Base-by-base conservation (phyloP, 129 eudicot species). In the Oenanthe sinensis region DNA sequence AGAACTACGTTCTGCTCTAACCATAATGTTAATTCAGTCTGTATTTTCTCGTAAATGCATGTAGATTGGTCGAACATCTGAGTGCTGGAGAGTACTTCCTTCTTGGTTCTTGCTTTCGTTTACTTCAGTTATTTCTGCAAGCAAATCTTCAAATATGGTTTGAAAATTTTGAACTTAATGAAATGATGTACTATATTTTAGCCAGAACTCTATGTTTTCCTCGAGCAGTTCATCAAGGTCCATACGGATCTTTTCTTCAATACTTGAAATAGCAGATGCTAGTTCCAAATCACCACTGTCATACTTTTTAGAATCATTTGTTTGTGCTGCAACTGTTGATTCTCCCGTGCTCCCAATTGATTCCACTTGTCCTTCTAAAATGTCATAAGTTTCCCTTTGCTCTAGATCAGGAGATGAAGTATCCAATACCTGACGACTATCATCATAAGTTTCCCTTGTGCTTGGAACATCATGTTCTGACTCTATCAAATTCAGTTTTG, bases 81-180 rank as follows among this genome's bases (percentile, higher is more conserved):
- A 88, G n/a, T 69, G 83, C 19, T 72, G 72, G 37, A 70, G 70
- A n/a, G 19, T 75, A 20, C 33, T n/a, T 60, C 82, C 86, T 15
- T 74, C 83, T 82, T 82, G 82, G 20, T 75, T 81, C 75, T 79
- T 84, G 42, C 79, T 79, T 77, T 84, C 89, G 73, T 74, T 90
- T 55, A 81, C 48, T 65, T 75, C 83, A 8, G 48, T 47, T n/a
- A 90, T 46, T 72, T 92, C 93, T 71, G 83, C 84, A 80, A 80
- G 76, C 49, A 90, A 83, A 77, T 92, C 96, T 49, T 80, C 74
- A 65, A 79, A 85, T 63, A 90, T 76, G 60, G 89, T 88, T 58
- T 90, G 93, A 74, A 92, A 90, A 73, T 91, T 88, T 2, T 88
- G 85, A 36, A 92, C 83, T 78, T 92, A 96, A 68, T 90, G 90